Evolutionary conservation across 2,329 filamentous ascomycete species (phyloP).

Genomic region (Alternaria consortialis): DNA sequence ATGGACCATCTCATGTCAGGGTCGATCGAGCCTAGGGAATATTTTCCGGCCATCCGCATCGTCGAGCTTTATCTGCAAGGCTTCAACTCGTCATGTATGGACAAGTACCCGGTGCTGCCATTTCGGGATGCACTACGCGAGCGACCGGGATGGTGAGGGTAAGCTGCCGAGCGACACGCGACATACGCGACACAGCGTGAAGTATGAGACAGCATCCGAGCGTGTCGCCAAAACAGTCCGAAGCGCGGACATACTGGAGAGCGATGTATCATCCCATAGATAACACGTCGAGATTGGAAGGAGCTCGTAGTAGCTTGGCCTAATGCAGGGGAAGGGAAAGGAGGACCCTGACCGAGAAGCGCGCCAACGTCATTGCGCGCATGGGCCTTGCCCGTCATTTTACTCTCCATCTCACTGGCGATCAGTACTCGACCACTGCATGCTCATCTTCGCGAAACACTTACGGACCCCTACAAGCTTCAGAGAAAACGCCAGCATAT

Average conservation of each 20-base stretch:
- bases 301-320: background rate
- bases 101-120: constrained; percentile 1
- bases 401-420: constrained; percentile 19
- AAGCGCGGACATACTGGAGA: background rate
- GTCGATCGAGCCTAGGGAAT: background rate
- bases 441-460: constrained; percentile 9
- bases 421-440: constrained; percentile 14
- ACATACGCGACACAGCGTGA: constrained; percentile 14
- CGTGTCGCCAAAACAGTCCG: background rate
- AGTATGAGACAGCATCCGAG: background rate
- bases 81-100: background rate
- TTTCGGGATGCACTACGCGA: constrained; percentile 10
- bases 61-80: background rate
- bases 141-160: constrained; percentile 19
- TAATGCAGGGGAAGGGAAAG: constrained; percentile 17
- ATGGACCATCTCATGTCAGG: background rate
- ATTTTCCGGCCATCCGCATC: background rate
- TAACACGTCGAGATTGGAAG: background rate
- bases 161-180: constrained; percentile 18
- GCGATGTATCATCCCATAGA: background rate
- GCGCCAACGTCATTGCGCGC: constrained; percentile 26
- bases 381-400: constrained; percentile 21
- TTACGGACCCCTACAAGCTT: constrained; percentile 1
- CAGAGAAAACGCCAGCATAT: constrained; percentile 2
- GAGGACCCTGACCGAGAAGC: constrained; percentile 18